These are phyloP conservation scores for Solanum megistacrolobum DNA, from an alignment of 257 asterid species.

Conservation along the genomic window DNA sequence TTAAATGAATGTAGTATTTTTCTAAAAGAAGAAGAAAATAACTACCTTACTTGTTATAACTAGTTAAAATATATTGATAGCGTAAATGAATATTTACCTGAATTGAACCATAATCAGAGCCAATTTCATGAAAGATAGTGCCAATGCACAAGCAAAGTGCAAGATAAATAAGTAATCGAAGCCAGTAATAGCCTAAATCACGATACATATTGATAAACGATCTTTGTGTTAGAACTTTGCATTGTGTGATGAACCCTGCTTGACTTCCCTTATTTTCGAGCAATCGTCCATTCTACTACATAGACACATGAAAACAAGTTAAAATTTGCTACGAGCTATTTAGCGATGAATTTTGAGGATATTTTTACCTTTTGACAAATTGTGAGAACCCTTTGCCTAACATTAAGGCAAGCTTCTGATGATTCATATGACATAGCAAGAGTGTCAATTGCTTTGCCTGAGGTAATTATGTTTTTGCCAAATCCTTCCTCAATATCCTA, in stretches of 20 bases:
- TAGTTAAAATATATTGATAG: not conserved
- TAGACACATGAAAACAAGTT: not conserved
- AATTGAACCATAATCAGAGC: slow-evolving; percentile 36
- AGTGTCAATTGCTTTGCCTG: slow-evolving; percentile 30
- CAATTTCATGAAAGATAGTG: slow-evolving; percentile 35
- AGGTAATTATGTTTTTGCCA: slow-evolving; percentile 12
- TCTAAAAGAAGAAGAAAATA: not conserved
- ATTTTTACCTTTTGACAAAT: slow-evolving; percentile 25
- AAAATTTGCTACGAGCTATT: not conserved
- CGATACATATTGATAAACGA: slow-evolving; percentile 55
- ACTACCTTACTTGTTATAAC: not conserved
- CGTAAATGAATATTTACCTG: slow-evolving; percentile 16
- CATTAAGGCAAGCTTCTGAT: slow-evolving; percentile 26
- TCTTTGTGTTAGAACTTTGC: slow-evolving; percentile 37
- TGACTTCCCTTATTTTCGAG: slow-evolving; percentile 29
- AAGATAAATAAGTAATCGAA: slow-evolving; percentile 44
- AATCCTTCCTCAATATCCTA: slow-evolving; percentile 53
- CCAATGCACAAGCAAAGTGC: slow-evolving; percentile 41
- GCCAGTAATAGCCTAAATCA: slow-evolving; percentile 60
- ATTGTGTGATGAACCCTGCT: slow-evolving; percentile 44
- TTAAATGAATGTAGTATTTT: not conserved
- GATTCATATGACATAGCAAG: slow-evolving; percentile 34
- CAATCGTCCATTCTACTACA: slow-evolving; percentile 16
- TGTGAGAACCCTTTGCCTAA: slow-evolving; percentile 9
- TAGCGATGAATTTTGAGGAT: not conserved